These are phyloP conservation scores for Neurospora sp. DNA, from an alignment of 495 filamentous ascomycete genomes.

Conservation along the genomic window DNA sequence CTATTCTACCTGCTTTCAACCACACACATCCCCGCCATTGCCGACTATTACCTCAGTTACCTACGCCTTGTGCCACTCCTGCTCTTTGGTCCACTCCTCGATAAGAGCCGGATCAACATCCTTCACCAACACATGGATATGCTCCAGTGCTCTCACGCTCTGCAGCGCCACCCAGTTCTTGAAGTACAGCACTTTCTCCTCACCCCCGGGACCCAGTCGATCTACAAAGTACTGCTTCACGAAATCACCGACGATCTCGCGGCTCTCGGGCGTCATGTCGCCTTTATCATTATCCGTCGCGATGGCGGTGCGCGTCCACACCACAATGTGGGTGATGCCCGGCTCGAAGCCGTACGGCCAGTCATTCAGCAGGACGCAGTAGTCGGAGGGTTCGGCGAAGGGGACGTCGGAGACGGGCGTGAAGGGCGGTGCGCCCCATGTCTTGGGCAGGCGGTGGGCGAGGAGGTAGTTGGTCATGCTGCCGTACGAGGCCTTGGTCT, in stretches of 20 bases:
- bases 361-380: conserved; percentile 71
- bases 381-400: conserved; percentile 61
- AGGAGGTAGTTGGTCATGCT: conserved; percentile 68
- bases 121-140: conserved; percentile 49
- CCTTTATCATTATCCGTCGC: conserved; percentile 47
- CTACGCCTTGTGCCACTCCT: conserved; percentile 22
- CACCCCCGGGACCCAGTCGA: conserved; percentile 37
- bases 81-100: conserved; percentile 46
- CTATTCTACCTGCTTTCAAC: neutral
- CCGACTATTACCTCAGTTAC: neutral
- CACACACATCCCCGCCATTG: neutral
- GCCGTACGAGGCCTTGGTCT: conserved; percentile 63
- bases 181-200: conserved; percentile 71
- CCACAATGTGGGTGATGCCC: conserved; percentile 63
- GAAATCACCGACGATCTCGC: conserved; percentile 52
- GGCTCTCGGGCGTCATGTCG: conserved; percentile 60
- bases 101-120: conserved; percentile 51
- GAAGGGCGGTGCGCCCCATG: conserved; percentile 54
- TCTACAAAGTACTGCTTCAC: conserved; percentile 56
- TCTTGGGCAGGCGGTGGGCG: conserved; percentile 50
- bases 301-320: conserved; percentile 53
- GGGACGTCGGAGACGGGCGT: conserved; percentile 42
- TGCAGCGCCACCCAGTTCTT: conserved; percentile 90
- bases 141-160: conserved; percentile 74
- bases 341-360: conserved; percentile 77